These are phyloP conservation scores for Diplodia seriata DNA, from an alignment of 2,329 filamentous ascomycete species.

Conservation along the genomic window DNA sequence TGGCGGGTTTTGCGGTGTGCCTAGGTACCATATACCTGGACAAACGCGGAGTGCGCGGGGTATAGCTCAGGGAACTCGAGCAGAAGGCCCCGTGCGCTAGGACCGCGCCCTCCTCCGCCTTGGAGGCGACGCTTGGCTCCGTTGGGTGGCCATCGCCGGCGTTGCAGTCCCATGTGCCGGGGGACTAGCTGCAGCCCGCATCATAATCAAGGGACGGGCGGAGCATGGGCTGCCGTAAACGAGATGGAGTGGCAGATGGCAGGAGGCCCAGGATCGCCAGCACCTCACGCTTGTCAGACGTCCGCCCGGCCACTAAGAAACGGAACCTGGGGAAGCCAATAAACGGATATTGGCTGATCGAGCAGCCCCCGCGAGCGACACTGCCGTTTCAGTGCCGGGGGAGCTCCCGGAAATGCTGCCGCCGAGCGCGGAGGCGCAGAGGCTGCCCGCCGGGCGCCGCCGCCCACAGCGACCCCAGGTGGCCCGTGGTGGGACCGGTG, in stretches of 20 bases:
- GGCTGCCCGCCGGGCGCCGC: slow-evolving; percentile 14
- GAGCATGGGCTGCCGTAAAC: slow-evolving; percentile 33
- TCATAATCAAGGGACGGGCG: slow-evolving; percentile 33
- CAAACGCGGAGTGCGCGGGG: slow-evolving; percentile 44
- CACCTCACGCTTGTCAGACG: slow-evolving; percentile 32
- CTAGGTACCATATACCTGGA: slow-evolving; percentile 47
- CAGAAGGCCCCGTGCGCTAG: slow-evolving; percentile 32
- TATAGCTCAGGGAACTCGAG: slow-evolving; percentile 42
- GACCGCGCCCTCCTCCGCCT: slow-evolving; percentile 24
- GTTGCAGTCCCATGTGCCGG: slow-evolving; percentile 31
- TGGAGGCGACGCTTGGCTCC: slow-evolving; percentile 32
- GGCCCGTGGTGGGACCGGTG: slow-evolving; percentile 25
- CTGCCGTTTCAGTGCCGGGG: slow-evolving; percentile 29
- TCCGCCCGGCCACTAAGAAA: slow-evolving; percentile 28
- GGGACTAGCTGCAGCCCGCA: slow-evolving; percentile 30
- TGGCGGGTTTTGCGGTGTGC: slow-evolving; percentile 40
- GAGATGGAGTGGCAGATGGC: slow-evolving; percentile 33
- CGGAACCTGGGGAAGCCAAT: slow-evolving; percentile 37
- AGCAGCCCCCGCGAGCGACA: slow-evolving; percentile 27
- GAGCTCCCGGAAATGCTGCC: slow-evolving; percentile 12
- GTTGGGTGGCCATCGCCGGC: slow-evolving; percentile 32
- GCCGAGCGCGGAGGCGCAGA: slow-evolving; percentile 2
- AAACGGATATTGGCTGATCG: slow-evolving; percentile 49
- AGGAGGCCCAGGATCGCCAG: slow-evolving; percentile 31
- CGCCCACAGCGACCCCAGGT: slow-evolving; percentile 1